A percentile compares a stretch with the other conserved stretches of the same genome.
Conservation (phyloP, 805 yeast genomes). For the Cyberlindnera americana region DNA sequence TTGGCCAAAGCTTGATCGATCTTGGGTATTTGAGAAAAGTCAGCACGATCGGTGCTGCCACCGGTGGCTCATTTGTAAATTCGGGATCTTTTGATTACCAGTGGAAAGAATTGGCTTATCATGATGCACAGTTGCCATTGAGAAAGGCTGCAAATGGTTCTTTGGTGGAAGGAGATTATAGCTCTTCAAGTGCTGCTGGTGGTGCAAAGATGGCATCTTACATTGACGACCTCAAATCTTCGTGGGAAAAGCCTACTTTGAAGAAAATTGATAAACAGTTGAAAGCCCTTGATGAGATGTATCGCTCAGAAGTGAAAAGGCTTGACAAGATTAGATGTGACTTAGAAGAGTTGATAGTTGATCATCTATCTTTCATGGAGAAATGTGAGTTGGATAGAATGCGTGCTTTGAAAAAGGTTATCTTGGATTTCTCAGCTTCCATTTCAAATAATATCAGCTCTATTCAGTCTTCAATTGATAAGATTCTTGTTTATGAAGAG, state of each 20-base stretch:
- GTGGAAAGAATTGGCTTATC: conserved; percentile 72
- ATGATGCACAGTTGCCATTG: conserved; percentile 39
- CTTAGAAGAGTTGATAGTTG: conserved; percentile 68
- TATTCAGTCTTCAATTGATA: conserved; percentile 57
- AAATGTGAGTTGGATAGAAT: conserved; percentile 78
- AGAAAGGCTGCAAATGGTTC: conserved; percentile 11
- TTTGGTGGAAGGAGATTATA: conserved; percentile 29
- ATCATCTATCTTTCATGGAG: conserved; percentile 74
- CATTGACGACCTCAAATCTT: conserved; percentile 25
- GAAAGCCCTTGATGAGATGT: conserved; percentile 50
- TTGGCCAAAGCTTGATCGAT: conserved; percentile 69
- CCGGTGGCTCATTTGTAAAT: conserved; percentile 72
- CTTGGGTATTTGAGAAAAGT: conserved; percentile 54
- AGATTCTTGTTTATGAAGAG: conserved; percentile 61
- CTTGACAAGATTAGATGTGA: conserved; percentile 68
- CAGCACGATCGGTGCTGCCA: conserved; percentile 59
- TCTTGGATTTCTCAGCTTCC: conserved; percentile 66
- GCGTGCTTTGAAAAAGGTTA: conserved; percentile 70
- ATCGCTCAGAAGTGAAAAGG: conserved; percentile 49
- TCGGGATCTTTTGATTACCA: conserved; percentile 73
- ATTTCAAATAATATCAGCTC: conserved; percentile 57
- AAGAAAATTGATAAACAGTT: conserved; percentile 56
- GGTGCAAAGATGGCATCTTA: conserved; percentile 20
- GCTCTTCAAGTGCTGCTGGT: conserved; percentile 16
- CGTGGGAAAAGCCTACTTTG: conserved; percentile 48